Conservation (phyloP, 805 yeast species). For the Metschnikowia gelsemii region DNA sequence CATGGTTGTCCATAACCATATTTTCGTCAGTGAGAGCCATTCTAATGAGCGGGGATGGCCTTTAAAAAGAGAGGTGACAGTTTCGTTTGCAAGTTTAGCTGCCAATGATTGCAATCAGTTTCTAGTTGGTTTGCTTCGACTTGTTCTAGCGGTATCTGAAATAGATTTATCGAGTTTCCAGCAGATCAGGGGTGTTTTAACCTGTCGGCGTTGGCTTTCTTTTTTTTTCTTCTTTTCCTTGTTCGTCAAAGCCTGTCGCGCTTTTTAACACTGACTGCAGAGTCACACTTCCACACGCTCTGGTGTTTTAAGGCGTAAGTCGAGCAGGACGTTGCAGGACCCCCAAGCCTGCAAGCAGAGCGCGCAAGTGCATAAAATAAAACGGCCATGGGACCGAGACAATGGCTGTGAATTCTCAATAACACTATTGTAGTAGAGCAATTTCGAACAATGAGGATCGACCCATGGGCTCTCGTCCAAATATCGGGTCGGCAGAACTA, state of each 20-base stretch:
- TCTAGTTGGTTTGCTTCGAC: not conserved
- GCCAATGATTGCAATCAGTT: not conserved
- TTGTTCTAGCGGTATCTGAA: not conserved
- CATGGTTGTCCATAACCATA: constrained; percentile 24
- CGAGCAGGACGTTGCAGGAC: constrained; percentile 1
- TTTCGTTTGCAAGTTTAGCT: not conserved
- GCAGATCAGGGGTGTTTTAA: constrained; percentile 5
- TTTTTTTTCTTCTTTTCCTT: constrained; percentile 2
- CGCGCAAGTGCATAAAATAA: not conserved
- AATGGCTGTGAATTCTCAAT: too few species aligned
- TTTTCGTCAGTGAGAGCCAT: constrained; percentile 27
- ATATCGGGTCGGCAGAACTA: too few species aligned
- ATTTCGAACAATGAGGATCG: too few species aligned
- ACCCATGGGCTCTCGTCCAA: too few species aligned
- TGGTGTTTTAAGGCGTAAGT: not conserved
- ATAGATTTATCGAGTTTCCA: not conserved
- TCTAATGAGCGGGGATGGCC: not conserved
- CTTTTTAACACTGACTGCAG: constrained; percentile 10
- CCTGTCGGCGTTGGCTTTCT: not conserved
- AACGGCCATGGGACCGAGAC: not conserved
- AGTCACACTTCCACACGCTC: constrained; percentile 7
- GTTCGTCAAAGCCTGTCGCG: constrained; percentile 6
- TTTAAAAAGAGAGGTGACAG: not conserved
- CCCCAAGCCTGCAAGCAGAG: not conserved
- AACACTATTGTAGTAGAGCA: too few species aligned